Evolutionary conservation across 2,329 filamentous ascomycete genomes (phyloP).

Genomic region (Exophiala aquamarina): DNA sequence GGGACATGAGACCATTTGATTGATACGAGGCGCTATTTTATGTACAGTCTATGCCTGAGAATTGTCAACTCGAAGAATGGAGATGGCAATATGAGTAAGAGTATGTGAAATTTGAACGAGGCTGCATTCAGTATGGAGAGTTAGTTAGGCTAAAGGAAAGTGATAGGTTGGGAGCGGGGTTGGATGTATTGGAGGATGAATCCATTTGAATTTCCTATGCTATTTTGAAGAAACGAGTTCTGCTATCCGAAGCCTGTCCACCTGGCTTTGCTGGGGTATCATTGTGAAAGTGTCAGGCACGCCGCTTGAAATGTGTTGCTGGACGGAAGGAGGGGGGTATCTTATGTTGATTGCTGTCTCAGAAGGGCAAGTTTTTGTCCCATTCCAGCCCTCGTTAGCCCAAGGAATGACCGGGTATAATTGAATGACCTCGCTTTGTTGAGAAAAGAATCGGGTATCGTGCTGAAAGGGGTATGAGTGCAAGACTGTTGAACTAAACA

Average conservation of each 20-base stretch:
- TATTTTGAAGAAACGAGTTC: conserved; percentile 8
- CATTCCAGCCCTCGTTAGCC: not conserved
- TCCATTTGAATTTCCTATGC: conserved; percentile 18
- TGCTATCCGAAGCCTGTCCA: conserved; percentile 11
- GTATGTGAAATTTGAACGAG: too few relatives aligned
- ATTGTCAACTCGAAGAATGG: too few relatives aligned
- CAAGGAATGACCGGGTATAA: not conserved
- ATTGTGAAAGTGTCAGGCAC: conserved; percentile 10
- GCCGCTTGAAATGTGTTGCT: conserved; percentile 10
- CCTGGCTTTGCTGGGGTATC: conserved; percentile 21
- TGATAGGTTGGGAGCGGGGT: too few relatives aligned
- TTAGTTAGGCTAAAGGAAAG: too few relatives aligned
- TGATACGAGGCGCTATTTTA: too few relatives aligned
- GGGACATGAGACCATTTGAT: too few relatives aligned
- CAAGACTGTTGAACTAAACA: not conserved
- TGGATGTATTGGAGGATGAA: conserved; percentile 1
- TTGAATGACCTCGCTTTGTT: too few relatives aligned
- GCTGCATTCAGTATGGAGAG: too few relatives aligned
- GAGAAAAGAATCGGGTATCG: conserved; percentile 1
- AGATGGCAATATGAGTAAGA: too few relatives aligned
- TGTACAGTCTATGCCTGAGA: too few relatives aligned
- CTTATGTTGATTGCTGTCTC: conserved; percentile 5
- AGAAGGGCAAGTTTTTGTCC: not conserved
- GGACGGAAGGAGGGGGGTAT: conserved; percentile 13
- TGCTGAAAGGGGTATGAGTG: too few relatives aligned